Percentiles rank a stretch among this genome's conserved stretches.
These are phyloP conservation scores for Populus nigra DNA, from an alignment of 345 rosid genomes.

Conservation along the genomic window DNA sequence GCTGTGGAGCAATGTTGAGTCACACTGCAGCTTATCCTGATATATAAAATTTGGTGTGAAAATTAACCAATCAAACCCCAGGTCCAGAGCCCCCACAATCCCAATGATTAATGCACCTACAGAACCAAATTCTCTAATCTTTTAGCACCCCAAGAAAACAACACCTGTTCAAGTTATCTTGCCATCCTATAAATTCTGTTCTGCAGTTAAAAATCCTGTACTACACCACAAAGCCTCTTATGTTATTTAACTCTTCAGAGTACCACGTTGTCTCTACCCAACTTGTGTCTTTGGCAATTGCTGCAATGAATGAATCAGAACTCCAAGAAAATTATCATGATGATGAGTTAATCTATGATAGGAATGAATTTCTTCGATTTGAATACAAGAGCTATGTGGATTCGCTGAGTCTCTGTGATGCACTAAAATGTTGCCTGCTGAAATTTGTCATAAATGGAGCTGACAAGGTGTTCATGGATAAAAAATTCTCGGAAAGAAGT, in stretches of 20 bases:
- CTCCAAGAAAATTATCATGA: constrained; percentile 7
- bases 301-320: constrained; percentile 10
- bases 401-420: not conserved
- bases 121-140: constrained; percentile 4
- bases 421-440: constrained; percentile 16
- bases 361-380: not conserved
- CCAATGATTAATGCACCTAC: constrained; percentile 14
- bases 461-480: constrained; percentile 27
- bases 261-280: not conserved
- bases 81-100: not conserved
- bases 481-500: constrained; percentile 8
- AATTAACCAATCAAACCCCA: not conserved
- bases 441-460: constrained; percentile 24
- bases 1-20: constrained; percentile 3
- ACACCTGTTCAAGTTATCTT: not conserved
- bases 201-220: not conserved
- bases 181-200: constrained; percentile 6
- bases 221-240: not conserved
- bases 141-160: constrained; percentile 33
- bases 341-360: not conserved
- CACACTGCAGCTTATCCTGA: constrained; percentile 11
- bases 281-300: not conserved
- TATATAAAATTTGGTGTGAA: not conserved
- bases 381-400: not conserved
- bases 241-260: not conserved